A percentile compares a stretch with the other conserved stretches of the same genome.
These are phyloP conservation scores for Letharia columbiana DNA, from an alignment of 495 filamentous ascomycete species.

Conservation along the genomic window DNA sequence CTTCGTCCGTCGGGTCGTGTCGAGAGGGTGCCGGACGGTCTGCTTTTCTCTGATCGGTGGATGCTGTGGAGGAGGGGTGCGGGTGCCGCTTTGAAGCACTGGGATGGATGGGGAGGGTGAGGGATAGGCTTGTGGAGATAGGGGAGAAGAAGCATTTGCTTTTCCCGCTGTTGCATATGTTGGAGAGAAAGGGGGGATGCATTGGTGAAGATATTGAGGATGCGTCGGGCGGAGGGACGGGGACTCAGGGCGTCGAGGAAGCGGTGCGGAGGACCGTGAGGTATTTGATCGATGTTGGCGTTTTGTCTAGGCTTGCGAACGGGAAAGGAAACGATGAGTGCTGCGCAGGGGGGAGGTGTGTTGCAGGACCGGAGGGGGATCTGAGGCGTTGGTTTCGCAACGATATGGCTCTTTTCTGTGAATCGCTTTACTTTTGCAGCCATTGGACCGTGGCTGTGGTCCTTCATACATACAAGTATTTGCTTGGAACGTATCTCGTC, in stretches of 20 bases:
- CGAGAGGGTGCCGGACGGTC: not conserved
- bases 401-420: too few species aligned
- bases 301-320: not conserved
- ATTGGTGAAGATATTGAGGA: not conserved
- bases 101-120: not conserved
- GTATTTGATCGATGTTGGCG: not conserved
- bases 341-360: too few species aligned
- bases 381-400: too few species aligned
- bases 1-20: not conserved
- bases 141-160: not conserved
- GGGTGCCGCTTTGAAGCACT: not conserved
- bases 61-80: not conserved
- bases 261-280: not conserved
- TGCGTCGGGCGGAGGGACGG: not conserved
- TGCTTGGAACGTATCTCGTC: too few species aligned
- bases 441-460: too few species aligned
- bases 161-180: not conserved
- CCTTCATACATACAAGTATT: too few species aligned
- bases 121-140: not conserved
- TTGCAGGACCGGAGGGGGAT: too few species aligned
- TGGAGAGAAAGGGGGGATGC: not conserved
- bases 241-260: not conserved
- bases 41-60: not conserved
- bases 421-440: too few species aligned
- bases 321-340: too few species aligned